Evolutionary conservation across 768 basidiomycete species (phyloP).

Genomic region (Pisolithus marmoratus): DNA sequence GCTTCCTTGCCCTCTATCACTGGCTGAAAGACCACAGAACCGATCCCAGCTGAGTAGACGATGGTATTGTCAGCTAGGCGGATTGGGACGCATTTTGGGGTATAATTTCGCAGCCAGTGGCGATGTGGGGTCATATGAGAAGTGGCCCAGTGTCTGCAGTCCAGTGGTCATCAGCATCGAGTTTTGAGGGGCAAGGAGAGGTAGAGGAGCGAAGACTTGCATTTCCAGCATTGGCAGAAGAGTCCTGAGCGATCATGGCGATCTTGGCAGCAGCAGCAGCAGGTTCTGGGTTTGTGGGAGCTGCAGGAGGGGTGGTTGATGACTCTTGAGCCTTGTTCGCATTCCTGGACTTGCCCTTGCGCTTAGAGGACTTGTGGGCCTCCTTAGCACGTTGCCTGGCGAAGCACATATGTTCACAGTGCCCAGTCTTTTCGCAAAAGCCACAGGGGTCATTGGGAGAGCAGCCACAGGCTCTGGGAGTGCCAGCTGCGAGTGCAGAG

Average conservation of each 20-base stretch:
- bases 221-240: background rate
- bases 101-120: no score
- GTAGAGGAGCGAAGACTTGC: conserved; percentile 4
- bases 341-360: background rate
- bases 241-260: background rate
- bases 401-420: background rate
- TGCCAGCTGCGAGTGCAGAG: no score
- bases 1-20: no score
- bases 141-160: conserved; percentile 30
- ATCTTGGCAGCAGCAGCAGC: background rate
- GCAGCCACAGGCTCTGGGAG: background rate
- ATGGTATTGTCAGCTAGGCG: no score
- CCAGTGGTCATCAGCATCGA: conserved; percentile 14
- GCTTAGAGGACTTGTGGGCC: background rate
- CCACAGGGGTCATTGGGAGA: background rate
- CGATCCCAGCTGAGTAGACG: no score
- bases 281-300: background rate
- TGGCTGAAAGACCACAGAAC: no score
- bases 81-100: no score
- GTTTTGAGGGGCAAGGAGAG: background rate
- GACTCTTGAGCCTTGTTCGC: background rate
- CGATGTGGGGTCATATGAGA: conserved; percentile 30
- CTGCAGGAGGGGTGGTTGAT: background rate
- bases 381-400: background rate
- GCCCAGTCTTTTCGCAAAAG: background rate